Conservation (phyloP, 176 grass and related monocot species). For the Saccharum officinarum region DNA sequence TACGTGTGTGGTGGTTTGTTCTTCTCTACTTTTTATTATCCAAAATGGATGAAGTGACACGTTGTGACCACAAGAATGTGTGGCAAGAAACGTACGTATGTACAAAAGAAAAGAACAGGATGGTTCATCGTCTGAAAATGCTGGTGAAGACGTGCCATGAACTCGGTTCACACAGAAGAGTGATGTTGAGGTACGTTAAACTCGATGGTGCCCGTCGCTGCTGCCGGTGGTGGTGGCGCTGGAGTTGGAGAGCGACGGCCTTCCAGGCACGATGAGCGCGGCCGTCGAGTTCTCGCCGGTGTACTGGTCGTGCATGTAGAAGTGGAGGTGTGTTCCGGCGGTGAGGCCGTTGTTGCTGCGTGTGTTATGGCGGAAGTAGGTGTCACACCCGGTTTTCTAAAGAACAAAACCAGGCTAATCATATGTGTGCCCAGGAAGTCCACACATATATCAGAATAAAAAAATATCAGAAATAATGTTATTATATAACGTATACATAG, state of each 20-base stretch:
- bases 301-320: conserved; percentile 14
- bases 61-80: background rate
- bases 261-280: background rate
- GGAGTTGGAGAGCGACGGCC: background rate
- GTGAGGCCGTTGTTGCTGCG: background rate
- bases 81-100: background rate
- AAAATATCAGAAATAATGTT: too few species aligned
- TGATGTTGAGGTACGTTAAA: background rate
- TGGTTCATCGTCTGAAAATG: background rate
- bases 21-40: background rate
- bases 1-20: background rate
- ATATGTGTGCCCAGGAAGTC: too few species aligned
- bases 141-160: background rate
- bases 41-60: background rate
- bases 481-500: too few species aligned
- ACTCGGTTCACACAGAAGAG: background rate
- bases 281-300: background rate
- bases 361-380: background rate
- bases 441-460: too few species aligned
- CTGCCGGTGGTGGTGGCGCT: background rate
- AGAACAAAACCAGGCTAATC: too few species aligned
- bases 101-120: background rate
- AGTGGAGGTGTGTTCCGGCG: background rate
- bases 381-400: too few species aligned
- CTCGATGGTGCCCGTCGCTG: too few species aligned